Evolutionary conservation across 129 eudicot genomes (phyloP), one percentile per base, ranked within the genome.

Genomic region (Pulicaria dysenterica): DNA sequence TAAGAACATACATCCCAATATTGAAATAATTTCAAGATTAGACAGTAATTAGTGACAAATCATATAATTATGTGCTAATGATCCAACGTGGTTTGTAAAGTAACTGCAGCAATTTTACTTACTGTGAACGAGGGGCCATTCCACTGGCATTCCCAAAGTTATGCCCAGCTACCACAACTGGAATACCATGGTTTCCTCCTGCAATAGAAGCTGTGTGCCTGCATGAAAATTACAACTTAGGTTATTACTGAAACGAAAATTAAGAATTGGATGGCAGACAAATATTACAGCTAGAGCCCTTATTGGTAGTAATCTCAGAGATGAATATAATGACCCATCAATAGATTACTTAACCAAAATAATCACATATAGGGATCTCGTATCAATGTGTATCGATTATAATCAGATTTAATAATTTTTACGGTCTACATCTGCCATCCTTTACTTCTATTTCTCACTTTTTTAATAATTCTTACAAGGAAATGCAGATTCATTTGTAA

Each of bases 61-160:
- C 12, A 11, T 41, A 54, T 17, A 43, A 13, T 15, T 12, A 12
- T 60, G 46, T 2, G 24, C 0, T 6, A 60, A 60, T 12, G 45
- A 3, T 61, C 47, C 46, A 61, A 39, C 40, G 11, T 14, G 12
- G 67, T 61, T 39, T 13, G 34, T 61, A 6, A 6, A 13, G 67
- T 61, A 61, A 61, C 67, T 5, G 6, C 31, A 49, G 58, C 12
- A 39, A 53, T 47, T 15, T 71, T 62, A 31, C 91, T 88, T 73
- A 95, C 99, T 95, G 99, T 70, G 99, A 48, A 64, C 94, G 99
- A 68, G 99, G 99, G 82, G 99, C 99, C 99, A 95, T 95, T 73
- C 99, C 99, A 83, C 99, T 95, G 58, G 99, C 99, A 77, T 95
- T 84, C 31, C 99, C 99, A 61, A 84, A 95, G 71, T 77, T 65